phyloP scores from a whole-genome alignment of 371 early-diverging fungal species.

The Syncephalis plumigaleata region DNA sequence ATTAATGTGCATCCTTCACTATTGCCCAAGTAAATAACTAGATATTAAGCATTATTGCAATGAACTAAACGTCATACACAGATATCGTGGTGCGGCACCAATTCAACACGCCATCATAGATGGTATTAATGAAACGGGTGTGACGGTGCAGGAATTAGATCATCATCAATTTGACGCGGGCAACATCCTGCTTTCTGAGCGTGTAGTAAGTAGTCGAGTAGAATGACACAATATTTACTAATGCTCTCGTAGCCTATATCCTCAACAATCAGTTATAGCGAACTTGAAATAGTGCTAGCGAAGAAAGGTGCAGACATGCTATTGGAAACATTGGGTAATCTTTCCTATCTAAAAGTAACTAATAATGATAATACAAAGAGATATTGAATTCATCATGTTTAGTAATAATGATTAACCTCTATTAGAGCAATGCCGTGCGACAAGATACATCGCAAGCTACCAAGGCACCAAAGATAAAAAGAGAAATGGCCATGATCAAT shows the following conservation, averaged over 20 bases:
- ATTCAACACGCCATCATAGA: constrained; percentile 73
- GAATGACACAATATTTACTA: neutral
- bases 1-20: constrained; percentile 82
- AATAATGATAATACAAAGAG: neutral
- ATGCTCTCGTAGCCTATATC: constrained; percentile 19
- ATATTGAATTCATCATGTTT: constrained; percentile 1
- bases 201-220: constrained; percentile 14
- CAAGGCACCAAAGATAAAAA: constrained; percentile 54
- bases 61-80: constrained; percentile 6
- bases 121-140: constrained; percentile 59
- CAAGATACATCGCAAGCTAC: constrained; percentile 51
- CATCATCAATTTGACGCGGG: constrained; percentile 71
- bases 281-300: constrained; percentile 33
- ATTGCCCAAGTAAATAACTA: constrained; percentile 38
- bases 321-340: constrained; percentile 35
- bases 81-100: constrained; percentile 85
- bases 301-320: constrained; percentile 41
- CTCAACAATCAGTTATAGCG: constrained; percentile 14
- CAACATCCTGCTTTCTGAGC: constrained; percentile 49
- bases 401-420: neutral
- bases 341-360: constrained; percentile 14
- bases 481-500: constrained; percentile 30
- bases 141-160: constrained; percentile 74
- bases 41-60: neutral
- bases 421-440: constrained; percentile 21